phyloP scores from a whole-genome alignment of 345 rosid species.

The Camelina sativa region DNA sequence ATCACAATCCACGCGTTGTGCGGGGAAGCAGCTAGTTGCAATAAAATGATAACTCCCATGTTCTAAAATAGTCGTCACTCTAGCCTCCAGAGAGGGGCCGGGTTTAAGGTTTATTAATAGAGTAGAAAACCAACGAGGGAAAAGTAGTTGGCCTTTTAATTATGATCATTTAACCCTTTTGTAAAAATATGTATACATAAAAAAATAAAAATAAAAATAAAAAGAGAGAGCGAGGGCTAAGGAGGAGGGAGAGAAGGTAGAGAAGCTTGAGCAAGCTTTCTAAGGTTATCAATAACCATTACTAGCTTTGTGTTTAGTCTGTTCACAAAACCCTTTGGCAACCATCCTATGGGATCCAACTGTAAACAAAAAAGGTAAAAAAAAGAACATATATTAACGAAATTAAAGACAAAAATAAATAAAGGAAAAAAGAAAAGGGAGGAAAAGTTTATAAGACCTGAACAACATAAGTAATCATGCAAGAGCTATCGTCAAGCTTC shows the following conservation, averaged over 20 bases:
- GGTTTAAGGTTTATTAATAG: neutral
- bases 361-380: constrained; percentile 19
- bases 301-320: constrained; percentile 75
- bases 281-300: constrained; percentile 77
- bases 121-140: neutral
- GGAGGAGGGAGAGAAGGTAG: neutral
- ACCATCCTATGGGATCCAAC: constrained; percentile 95
- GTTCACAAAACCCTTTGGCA: constrained; percentile 78
- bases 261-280: constrained; percentile 54
- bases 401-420: neutral
- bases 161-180: neutral
- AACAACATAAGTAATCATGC: constrained; percentile 75
- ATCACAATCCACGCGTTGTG: too few species aligned
- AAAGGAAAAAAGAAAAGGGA: neutral
- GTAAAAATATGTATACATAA: neutral
- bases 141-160: neutral
- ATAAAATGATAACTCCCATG: neutral
- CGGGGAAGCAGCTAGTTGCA: too few species aligned
- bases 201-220: neutral
- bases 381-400: neutral
- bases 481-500: constrained; percentile 71
- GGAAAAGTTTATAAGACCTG: constrained; percentile 48
- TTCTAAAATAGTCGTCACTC: neutral
- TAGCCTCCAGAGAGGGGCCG: neutral
- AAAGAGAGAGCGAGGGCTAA: neutral